phyloP scores from a whole-genome alignment of 257 asterid species.

The Vinca minor region DNA sequence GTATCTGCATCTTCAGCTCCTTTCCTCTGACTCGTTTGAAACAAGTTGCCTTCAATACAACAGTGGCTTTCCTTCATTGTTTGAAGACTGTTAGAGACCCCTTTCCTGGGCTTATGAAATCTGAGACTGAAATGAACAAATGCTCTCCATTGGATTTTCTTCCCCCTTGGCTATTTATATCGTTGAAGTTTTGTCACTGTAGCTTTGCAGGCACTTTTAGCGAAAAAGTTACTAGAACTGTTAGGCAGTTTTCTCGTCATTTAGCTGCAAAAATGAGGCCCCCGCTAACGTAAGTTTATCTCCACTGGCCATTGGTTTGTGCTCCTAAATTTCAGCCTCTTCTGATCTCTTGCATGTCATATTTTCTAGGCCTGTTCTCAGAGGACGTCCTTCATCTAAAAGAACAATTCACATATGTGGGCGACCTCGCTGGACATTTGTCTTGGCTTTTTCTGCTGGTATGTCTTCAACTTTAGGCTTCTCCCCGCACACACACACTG shows the following conservation, averaged over 20 bases:
- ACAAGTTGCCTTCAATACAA: background rate
- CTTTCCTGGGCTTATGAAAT: background rate
- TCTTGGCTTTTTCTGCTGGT: constrained; percentile 53
- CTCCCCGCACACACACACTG: too few relatives aligned
- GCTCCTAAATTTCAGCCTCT: constrained; percentile 9
- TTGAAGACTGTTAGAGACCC: background rate
- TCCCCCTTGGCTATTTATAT: constrained; percentile 16
- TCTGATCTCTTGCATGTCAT: constrained; percentile 19
- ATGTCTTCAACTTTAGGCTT: constrained; percentile 1
- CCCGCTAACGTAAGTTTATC: constrained; percentile 60
- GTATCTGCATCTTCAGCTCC: background rate
- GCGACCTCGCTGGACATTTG: constrained; percentile 88
- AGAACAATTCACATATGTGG: constrained; percentile 83
- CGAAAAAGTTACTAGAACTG: constrained; percentile 86
- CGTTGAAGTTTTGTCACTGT: constrained; percentile 26
- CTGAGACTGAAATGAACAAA: background rate
- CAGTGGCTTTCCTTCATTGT: background rate
- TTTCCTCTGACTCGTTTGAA: background rate
- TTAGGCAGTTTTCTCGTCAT: constrained; percentile 90
- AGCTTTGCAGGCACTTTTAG: constrained; percentile 93
- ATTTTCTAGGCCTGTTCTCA: constrained; percentile 74
- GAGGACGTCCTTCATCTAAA: constrained; percentile 91
- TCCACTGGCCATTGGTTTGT: background rate
- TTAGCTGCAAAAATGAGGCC: constrained; percentile 99
- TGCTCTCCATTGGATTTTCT: background rate